These are phyloP conservation scores for Pseudogymnoascus sp. DNA, from an alignment of 2,329 filamentous ascomycete genomes.

Conservation along the genomic window DNA sequence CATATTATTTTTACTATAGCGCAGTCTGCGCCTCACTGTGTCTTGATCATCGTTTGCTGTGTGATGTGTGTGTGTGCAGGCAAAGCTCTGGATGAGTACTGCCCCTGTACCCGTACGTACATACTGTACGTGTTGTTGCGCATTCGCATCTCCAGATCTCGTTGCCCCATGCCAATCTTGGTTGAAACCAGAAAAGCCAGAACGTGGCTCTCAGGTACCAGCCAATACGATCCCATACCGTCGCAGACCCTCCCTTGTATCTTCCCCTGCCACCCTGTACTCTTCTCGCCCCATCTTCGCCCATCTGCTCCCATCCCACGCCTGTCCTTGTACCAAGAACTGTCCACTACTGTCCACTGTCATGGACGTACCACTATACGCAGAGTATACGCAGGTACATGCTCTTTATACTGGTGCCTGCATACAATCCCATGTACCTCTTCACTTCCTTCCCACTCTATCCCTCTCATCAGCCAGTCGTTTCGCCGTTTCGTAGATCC, in stretches of 20 bases:
- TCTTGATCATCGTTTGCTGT: neutral
- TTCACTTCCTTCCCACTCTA: neutral
- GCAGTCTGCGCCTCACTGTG: neutral
- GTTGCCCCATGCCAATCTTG: neutral
- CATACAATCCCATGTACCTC: neutral
- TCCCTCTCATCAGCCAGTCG: neutral
- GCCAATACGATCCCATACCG: neutral
- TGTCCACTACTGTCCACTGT: neutral
- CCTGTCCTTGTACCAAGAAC: neutral
- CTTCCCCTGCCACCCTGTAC: neutral
- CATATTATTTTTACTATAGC: neutral
- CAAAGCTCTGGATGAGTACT: neutral
- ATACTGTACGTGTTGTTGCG: neutral
- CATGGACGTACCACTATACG: neutral
- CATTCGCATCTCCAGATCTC: neutral
- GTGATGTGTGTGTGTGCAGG: neutral
- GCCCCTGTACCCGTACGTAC: too few relatives aligned
- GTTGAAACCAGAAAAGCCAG: conserved; percentile 3
- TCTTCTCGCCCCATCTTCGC: neutral
- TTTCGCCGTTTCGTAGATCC: neutral
- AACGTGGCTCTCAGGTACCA: conserved; percentile 3
- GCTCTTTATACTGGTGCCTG: neutral
- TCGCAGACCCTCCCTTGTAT: neutral
- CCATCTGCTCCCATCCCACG: too few relatives aligned
- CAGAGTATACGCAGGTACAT: neutral